These are phyloP conservation scores for Vigna unguiculata DNA, from an alignment of 306 rosid species.

Conservation along the genomic window DNA sequence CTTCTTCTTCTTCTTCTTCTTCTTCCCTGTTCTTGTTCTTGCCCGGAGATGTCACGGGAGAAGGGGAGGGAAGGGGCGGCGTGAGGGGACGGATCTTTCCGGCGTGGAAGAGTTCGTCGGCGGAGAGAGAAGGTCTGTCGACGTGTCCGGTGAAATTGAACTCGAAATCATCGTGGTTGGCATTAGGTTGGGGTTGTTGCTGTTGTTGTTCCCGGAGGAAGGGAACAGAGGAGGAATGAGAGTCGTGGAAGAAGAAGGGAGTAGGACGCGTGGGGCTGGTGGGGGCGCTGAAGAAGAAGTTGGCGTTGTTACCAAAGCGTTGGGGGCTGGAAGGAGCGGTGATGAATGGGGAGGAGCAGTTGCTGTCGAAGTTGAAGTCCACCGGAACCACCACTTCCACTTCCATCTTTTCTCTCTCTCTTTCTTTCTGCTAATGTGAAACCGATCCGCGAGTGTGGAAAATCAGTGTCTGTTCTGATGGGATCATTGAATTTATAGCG, in stretches of 20 bases:
- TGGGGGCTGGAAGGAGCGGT: conserved; percentile 95
- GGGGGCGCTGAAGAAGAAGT: conserved; percentile 83
- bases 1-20: not conserved
- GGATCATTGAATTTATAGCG: conserved; percentile 42
- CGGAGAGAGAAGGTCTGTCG: conserved; percentile 56
- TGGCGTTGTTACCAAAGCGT: conserved; percentile 48
- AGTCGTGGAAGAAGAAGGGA: conserved; percentile 50
- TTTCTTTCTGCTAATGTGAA: not conserved
- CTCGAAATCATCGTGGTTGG: conserved; percentile 50
- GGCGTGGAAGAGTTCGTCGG: conserved; percentile 84
- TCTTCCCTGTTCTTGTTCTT: conserved; percentile 39
- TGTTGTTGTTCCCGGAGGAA: conserved; percentile 72
- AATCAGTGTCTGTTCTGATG: conserved; percentile 40
- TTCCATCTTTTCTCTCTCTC: conserved; percentile 27
- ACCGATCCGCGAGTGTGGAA: conserved; percentile 19
- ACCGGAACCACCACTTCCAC: conserved; percentile 48
- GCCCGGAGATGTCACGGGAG: conserved; percentile 52
- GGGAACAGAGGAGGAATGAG: conserved; percentile 53
- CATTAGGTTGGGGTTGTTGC: conserved; percentile 57
- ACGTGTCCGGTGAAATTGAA: conserved; percentile 67
- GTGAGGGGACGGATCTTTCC: conserved; percentile 77
- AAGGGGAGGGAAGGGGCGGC: conserved; percentile 47
- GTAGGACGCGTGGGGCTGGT: conserved; percentile 72
- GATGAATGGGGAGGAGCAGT: conserved; percentile 81
- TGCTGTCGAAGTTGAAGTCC: conserved; percentile 83